phyloP scores from a whole-genome alignment of 352 stramenopile genomes.

The Globisporangium recalcitrans region DNA sequence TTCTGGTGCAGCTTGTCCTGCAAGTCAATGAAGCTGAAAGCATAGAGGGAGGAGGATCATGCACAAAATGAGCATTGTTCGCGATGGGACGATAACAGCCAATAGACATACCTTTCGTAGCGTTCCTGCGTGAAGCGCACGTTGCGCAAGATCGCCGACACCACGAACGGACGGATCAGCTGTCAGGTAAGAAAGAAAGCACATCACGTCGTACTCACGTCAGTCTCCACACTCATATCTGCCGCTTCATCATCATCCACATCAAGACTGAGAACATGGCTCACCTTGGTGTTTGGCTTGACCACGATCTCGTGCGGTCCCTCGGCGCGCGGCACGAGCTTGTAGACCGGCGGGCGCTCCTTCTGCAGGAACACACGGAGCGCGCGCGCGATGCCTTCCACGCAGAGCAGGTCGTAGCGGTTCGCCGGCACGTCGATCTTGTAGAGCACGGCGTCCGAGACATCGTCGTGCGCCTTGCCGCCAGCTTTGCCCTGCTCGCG shows the following conservation, averaged over 20 bases:
- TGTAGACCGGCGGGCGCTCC: conserved; percentile 88
- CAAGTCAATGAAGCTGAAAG: conserved; percentile 97
- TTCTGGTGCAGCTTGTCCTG: conserved; percentile 99
- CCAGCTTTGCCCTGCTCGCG: conserved; percentile 58
- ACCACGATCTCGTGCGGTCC: conserved; percentile 83
- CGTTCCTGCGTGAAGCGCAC: conserved; percentile 94
- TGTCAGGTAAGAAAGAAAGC: too few relatives aligned
- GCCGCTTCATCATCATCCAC: not conserved
- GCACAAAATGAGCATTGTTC: not conserved
- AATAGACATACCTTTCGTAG: conserved; percentile 85
- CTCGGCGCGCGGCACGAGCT: conserved; percentile 48
- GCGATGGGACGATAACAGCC: not conserved
- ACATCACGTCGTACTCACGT: not conserved
- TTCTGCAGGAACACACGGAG: conserved; percentile 97
- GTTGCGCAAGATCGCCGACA: conserved; percentile 96
- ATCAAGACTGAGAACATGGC: not conserved
- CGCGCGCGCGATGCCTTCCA: conserved; percentile 96
- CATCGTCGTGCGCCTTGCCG: conserved; percentile 49
- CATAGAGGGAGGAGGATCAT: not conserved
- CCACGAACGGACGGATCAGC: conserved; percentile 95
- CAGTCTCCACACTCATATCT: not conserved
- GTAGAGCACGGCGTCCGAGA: conserved; percentile 94
- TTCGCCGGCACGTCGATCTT: conserved; percentile 99
- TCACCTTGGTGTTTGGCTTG: conserved; percentile 82
- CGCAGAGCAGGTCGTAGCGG: conserved; percentile 98